Evolutionary conservation across 2,329 filamentous ascomycete species (phyloP).

Genomic region (Epichloe gansuensis): DNA sequence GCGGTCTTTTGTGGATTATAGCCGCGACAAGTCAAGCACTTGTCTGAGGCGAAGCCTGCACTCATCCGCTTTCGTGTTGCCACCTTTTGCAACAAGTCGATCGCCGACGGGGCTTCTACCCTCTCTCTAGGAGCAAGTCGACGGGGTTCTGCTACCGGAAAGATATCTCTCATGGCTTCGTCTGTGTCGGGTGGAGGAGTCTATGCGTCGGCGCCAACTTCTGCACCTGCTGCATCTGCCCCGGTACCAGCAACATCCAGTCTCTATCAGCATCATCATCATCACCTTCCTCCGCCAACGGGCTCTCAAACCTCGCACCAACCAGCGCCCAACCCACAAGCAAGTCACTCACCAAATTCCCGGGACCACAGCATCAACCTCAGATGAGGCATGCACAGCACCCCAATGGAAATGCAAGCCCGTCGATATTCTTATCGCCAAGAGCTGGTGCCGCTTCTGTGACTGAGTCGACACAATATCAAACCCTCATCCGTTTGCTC

Average conservation of each 20-base stretch:
- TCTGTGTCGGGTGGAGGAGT: neutral
- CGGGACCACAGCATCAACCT: neutral
- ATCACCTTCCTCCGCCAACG: neutral
- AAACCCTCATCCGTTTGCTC: conserved; percentile 18
- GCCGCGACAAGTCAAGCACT: no score
- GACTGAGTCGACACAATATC: neutral
- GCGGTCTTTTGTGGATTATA: no score
- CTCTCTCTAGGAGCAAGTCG: no score
- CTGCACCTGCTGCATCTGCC: neutral
- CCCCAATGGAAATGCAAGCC: neutral
- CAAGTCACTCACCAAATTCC: neutral
- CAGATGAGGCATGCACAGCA: neutral
- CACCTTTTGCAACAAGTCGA: no score
- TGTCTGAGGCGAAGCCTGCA: no score
- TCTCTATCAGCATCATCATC: neutral
- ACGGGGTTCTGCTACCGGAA: no score
- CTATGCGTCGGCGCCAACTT: neutral
- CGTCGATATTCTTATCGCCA: neutral
- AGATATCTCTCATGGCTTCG: neutral
- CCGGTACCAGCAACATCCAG: neutral
- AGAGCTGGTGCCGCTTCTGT: neutral
- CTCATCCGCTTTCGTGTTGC: no score
- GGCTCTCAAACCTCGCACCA: neutral
- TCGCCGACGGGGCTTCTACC: neutral
- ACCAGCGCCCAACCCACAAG: neutral